Percentiles rank a stretch among this genome's conserved stretches.
phyloP scores from a whole-genome alignment of 768 basidiomycete species.

The Kwoniella europaea region DNA sequence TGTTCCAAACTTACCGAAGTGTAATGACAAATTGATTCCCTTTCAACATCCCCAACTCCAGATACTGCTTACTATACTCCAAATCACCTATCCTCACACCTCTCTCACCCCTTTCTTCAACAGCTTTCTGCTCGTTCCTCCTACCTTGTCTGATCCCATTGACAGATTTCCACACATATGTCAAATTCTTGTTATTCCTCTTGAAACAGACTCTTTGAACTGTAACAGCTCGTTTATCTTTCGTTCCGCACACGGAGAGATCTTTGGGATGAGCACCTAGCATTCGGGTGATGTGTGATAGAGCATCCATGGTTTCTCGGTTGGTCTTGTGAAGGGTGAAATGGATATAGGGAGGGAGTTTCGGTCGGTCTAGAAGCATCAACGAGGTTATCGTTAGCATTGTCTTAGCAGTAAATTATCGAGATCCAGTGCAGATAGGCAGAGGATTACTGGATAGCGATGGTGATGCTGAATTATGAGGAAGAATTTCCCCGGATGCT shows the following conservation, averaged over 20 bases:
- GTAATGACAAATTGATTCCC: constrained; percentile 96
- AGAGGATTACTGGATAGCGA: no score
- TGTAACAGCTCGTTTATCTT: constrained; percentile 97
- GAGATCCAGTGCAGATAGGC: neutral
- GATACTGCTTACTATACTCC: constrained; percentile 75
- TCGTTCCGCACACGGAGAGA: constrained; percentile 89
- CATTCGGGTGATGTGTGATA: constrained; percentile 75
- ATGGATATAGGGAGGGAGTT: constrained; percentile 76
- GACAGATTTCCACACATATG: constrained; percentile 80
- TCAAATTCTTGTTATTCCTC: constrained; percentile 63
- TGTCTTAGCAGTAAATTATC: neutral
- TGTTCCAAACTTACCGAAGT: no score
- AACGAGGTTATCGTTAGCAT: neutral
- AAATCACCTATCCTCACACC: constrained; percentile 88
- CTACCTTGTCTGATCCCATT: constrained; percentile 69
- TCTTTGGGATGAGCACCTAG: constrained; percentile 80
- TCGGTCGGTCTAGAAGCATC: constrained; percentile 21
- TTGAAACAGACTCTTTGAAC: constrained; percentile 74
- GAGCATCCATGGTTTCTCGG: constrained; percentile 93
- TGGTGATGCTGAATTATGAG: no score
- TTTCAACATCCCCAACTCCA: constrained; percentile 95
- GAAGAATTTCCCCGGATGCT: no score
- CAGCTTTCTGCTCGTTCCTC: constrained; percentile 65
- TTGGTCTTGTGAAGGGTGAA: constrained; percentile 98
- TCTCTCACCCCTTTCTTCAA: constrained; percentile 79